Conservation (phyloP, 1,139 yeast species). For the Geotrichum carabidarum region DNA sequence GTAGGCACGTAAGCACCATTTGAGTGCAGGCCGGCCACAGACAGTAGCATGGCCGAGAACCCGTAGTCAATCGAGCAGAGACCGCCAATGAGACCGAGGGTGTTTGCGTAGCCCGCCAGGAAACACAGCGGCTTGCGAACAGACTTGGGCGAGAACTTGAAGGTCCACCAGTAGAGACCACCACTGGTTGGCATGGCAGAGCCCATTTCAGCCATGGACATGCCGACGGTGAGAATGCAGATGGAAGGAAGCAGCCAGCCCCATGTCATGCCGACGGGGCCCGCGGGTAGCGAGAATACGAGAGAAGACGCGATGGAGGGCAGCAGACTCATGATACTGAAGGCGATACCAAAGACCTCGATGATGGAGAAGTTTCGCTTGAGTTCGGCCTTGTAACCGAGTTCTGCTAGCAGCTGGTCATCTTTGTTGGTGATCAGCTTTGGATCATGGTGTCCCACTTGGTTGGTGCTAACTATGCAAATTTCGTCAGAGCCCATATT, state of each 20-base stretch:
- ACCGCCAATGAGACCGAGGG: conserved; percentile 54
- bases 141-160: conserved; percentile 49
- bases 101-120: conserved; percentile 56
- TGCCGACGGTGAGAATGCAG: conserved; percentile 48
- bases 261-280: conserved; percentile 59
- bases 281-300: conserved; percentile 45
- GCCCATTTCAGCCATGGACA: conserved; percentile 57
- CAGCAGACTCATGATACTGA: conserved; percentile 64
- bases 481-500: too few species aligned
- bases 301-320: conserved; percentile 54
- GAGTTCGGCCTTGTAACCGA: conserved; percentile 72
- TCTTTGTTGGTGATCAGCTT: conserved; percentile 23
- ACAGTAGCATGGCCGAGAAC: conserved; percentile 49
- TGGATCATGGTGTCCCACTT: neutral
- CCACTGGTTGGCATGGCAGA: conserved; percentile 68
- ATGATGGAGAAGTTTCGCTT: conserved; percentile 61
- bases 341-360: conserved; percentile 53
- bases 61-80: conserved; percentile 57
- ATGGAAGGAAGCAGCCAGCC: conserved; percentile 56
- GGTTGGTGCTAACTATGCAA: too few species aligned
- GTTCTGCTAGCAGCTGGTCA: conserved; percentile 34
- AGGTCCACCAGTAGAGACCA: conserved; percentile 54
- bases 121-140: conserved; percentile 46
- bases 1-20: conserved; percentile 49
- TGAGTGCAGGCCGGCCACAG: conserved; percentile 47